A percentile compares a stretch with the other conserved stretches of the same genome.
These are phyloP conservation scores for Claviceps sp. DNA, from an alignment of 2,329 filamentous ascomycete species.

Conservation along the genomic window DNA sequence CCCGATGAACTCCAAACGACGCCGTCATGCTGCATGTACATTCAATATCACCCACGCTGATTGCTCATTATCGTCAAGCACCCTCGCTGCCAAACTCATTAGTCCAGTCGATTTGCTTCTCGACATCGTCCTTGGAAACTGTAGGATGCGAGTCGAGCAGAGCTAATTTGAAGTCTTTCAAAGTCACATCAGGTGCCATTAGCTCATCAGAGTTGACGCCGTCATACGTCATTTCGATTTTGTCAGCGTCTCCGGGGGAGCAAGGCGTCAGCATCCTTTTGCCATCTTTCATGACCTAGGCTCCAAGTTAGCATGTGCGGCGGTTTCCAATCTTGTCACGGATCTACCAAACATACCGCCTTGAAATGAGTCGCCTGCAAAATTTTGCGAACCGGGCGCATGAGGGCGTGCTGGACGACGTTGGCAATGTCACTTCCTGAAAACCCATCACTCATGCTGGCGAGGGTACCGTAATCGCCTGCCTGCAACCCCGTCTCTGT, in stretches of 20 bases:
- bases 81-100: constrained; percentile 92
- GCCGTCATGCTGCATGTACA: constrained; percentile 14
- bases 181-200: constrained; percentile 69
- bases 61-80: constrained; percentile 21
- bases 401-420: constrained; percentile 87
- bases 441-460: constrained; percentile 78
- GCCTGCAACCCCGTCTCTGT: constrained; percentile 75
- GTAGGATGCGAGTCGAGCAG: constrained; percentile 81
- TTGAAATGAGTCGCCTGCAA: constrained; percentile 98
- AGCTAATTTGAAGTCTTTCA: constrained; percentile 90
- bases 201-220: constrained; percentile 73
- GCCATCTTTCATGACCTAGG: constrained; percentile 56
- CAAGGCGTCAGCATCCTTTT: constrained; percentile 69
- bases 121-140: constrained; percentile 75
- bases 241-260: constrained; percentile 77
- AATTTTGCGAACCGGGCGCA: constrained; percentile 95
- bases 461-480: constrained; percentile 68
- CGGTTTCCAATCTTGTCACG: neutral
- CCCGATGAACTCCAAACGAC: constrained; percentile 17
- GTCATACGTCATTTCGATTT: constrained; percentile 88
- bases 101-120: constrained; percentile 83
- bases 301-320: constrained; percentile 8
- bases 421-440: constrained; percentile 94
- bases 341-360: constrained; percentile 41
- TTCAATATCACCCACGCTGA: constrained; percentile 6